phyloP scores from a whole-genome alignment of 31 red algal species.

The Bonnemaisonia californica region DNA sequence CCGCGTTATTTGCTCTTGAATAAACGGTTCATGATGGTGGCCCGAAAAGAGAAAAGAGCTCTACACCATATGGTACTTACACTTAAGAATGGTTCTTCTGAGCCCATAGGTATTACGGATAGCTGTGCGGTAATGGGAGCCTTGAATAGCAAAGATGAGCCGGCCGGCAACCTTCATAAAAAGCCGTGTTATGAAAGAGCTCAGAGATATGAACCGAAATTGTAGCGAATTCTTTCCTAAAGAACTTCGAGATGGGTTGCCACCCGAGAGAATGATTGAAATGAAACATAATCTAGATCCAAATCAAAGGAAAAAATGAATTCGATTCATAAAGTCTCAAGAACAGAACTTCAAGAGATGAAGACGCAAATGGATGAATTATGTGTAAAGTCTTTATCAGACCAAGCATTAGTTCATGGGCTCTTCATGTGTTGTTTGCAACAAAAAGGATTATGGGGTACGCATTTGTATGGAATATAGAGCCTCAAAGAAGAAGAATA shows the following conservation, averaged over 20 bases:
- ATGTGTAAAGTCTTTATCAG: conserved; percentile 40
- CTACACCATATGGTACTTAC: neutral
- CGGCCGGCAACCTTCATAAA: neutral
- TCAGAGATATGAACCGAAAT: neutral
- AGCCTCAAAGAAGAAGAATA: conserved; percentile 34
- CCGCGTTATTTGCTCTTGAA: neutral
- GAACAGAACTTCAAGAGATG: conserved; percentile 35
- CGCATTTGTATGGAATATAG: conserved; percentile 36
- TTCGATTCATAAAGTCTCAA: neutral
- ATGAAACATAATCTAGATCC: neutral
- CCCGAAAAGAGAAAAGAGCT: neutral
- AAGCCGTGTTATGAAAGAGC: neutral
- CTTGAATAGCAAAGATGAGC: neutral
- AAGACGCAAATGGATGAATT: conserved; percentile 35
- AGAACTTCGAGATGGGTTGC: neutral
- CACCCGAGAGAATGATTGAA: neutral
- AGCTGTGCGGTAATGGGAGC: neutral
- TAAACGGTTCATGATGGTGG: neutral
- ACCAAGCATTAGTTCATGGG: conserved; percentile 66
- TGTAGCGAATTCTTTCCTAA: neutral
- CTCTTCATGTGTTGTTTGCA: conserved; percentile 24
- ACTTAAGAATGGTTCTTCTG: too few relatives aligned
- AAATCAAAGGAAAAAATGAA: neutral
- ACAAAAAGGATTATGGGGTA: conserved; percentile 30
- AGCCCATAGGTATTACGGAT: neutral